A percentile compares a stretch with the other conserved stretches of the same genome.
These are phyloP conservation scores for Tremella fuciformis DNA, from an alignment of 768 basidiomycete species.

Conservation along the genomic window DNA sequence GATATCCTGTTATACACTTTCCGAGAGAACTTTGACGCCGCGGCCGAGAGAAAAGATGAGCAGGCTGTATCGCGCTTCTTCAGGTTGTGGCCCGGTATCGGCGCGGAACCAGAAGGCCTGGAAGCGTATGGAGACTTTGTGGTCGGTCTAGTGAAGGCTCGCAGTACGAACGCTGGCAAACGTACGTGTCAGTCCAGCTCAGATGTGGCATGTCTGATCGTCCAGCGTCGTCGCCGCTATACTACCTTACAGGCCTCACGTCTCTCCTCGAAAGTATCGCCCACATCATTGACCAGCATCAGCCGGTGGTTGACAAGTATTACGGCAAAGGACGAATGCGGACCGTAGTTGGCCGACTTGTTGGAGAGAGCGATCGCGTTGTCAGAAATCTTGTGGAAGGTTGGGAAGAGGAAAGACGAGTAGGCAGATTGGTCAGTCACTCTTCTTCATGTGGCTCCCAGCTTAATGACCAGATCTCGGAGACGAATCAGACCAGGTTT, in stretches of 20 bases:
- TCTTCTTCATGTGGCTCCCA: neutral
- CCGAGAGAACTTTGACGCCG: slow-evolving; percentile 72
- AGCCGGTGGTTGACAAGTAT: slow-evolving; percentile 96
- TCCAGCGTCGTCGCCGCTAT: slow-evolving; percentile 82
- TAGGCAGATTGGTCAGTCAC: slow-evolving; percentile 60
- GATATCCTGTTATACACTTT: slow-evolving; percentile 74
- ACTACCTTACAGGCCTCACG: slow-evolving; percentile 85
- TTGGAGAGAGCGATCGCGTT: slow-evolving; percentile 83
- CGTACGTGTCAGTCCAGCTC: slow-evolving; percentile 56
- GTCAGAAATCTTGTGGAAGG: slow-evolving; percentile 69
- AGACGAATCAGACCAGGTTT: slow-evolving; percentile 49
- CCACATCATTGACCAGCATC: slow-evolving; percentile 94
- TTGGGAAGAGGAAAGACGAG: slow-evolving; percentile 87
- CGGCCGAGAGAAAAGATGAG: slow-evolving; percentile 76
- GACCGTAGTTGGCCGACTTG: slow-evolving; percentile 65
- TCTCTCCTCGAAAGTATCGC: slow-evolving; percentile 93
- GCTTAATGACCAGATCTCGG: slow-evolving; percentile 47
- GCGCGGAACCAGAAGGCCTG: slow-evolving; percentile 86
- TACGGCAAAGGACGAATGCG: slow-evolving; percentile 88
- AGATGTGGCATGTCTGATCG: slow-evolving; percentile 13
- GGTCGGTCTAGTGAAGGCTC: slow-evolving; percentile 76
- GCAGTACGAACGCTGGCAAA: slow-evolving; percentile 75
- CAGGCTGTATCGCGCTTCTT: slow-evolving; percentile 88
- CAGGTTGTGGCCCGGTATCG: slow-evolving; percentile 92
- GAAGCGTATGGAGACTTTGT: slow-evolving; percentile 91